phyloP scores from a whole-genome alignment of 202 grass and related monocot species.

The Setaria viridis region DNA sequence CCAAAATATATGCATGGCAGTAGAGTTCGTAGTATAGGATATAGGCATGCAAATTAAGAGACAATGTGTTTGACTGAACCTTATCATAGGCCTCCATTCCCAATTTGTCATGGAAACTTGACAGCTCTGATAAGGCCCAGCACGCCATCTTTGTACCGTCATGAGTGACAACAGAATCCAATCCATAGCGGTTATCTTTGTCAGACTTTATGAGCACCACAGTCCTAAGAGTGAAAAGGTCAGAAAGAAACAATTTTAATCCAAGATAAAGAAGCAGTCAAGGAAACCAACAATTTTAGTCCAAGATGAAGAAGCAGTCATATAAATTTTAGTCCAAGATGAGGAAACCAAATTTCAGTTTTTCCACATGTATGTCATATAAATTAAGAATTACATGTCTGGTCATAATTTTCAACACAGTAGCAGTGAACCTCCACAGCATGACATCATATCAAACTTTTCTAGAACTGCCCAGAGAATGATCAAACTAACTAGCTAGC shows the following conservation, averaged over 20 bases:
- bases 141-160: conserved; percentile 84
- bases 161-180: conserved; percentile 83
- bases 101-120: conserved; percentile 67
- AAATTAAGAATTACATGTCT: neutral
- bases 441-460: neutral
- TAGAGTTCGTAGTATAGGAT: conserved; percentile 1
- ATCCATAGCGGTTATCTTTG: conserved; percentile 81
- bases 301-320: neutral
- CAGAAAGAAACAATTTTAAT: conserved; percentile 1
- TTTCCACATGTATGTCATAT: neutral
- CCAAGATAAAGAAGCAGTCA: neutral
- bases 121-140: conserved; percentile 69
- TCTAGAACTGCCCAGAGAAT: conserved; percentile 3
- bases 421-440: neutral
- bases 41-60: conserved; percentile 18
- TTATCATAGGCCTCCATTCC: conserved; percentile 78
- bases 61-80: conserved; percentile 47
- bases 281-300: neutral
- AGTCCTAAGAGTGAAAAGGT: conserved; percentile 55
- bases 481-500: neutral
- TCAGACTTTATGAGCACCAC: conserved; percentile 83
- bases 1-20: neutral
- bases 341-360: neutral
- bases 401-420: neutral
- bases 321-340: neutral